Evolutionary conservation across 345 rosid genomes (phyloP).

Genomic region (Lepidium aucheri): DNA sequence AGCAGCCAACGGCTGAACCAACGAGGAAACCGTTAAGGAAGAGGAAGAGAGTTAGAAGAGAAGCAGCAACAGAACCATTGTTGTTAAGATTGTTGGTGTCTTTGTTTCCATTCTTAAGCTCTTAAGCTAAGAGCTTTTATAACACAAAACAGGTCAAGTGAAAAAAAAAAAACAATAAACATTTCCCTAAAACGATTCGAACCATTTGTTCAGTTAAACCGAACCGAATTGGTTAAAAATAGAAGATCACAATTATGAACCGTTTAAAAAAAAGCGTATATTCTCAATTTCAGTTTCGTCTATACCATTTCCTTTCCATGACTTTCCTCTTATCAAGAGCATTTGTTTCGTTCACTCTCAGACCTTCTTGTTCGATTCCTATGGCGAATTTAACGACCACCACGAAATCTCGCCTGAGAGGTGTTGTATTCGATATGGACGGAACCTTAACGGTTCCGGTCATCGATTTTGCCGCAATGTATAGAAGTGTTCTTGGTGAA

Average conservation of each 20-base stretch:
- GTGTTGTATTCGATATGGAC: slow-evolving; percentile 80
- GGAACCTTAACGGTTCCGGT: slow-evolving; percentile 89
- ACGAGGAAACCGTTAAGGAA: neutral
- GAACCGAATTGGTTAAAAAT: slow-evolving; percentile 13
- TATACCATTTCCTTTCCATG: slow-evolving; percentile 5
- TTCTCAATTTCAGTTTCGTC: neutral
- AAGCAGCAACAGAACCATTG: slow-evolving; percentile 20
- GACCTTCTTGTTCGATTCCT: slow-evolving; percentile 19
- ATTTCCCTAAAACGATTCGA: neutral
- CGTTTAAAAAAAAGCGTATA: neutral
- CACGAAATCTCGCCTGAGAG: slow-evolving; percentile 45
- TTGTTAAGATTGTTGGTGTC: slow-evolving; percentile 29
- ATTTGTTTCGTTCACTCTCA: slow-evolving; percentile 14
- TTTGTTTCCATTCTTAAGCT: slow-evolving; percentile 28
- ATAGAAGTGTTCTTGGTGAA: slow-evolving; percentile 74
- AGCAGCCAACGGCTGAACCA: neutral
- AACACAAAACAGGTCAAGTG: slow-evolving; percentile 15
- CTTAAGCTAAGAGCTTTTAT: neutral
- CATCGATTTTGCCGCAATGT: slow-evolving; percentile 89
- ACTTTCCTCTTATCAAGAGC: slow-evolving; percentile 23
- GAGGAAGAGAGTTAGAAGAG: slow-evolving; percentile 16
- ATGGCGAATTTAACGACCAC: slow-evolving; percentile 12
- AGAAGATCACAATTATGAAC: neutral
- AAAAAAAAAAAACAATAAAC: neutral
- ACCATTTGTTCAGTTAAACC: neutral